Evolutionary conservation across 306 rosid genomes (phyloP).

Genomic region (Cucumis cinereus): DNA sequence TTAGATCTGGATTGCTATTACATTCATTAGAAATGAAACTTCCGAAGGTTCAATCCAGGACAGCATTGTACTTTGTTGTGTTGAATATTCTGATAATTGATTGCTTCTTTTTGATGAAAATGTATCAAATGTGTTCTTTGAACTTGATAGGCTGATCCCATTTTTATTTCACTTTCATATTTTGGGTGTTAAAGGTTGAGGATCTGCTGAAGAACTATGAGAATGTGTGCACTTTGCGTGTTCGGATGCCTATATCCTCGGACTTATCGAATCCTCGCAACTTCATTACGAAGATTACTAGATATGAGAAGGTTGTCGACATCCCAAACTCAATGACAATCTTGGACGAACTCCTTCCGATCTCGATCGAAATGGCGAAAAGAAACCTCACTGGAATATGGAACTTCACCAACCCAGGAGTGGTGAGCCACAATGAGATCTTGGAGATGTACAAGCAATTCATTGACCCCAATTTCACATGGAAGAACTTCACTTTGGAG

Average conservation of each 20-base stretch:
- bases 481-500: slow-evolving; percentile 73
- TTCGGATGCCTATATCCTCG: slow-evolving; percentile 83
- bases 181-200: slow-evolving; percentile 45
- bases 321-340: slow-evolving; percentile 86
- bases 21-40: background rate
- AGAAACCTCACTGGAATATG: slow-evolving; percentile 77
- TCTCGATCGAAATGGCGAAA: slow-evolving; percentile 81
- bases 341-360: slow-evolving; percentile 78
- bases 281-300: slow-evolving; percentile 74
- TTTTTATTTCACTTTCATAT: background rate
- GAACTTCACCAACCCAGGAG: slow-evolving; percentile 90
- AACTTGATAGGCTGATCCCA: background rate
- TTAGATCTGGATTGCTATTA: background rate
- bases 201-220: slow-evolving; percentile 72
- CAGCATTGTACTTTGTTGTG: background rate
- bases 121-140: background rate
- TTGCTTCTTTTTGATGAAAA: background rate
- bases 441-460: slow-evolving; percentile 60
- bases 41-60: background rate
- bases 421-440: slow-evolving; percentile 88
- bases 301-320: slow-evolving; percentile 71
- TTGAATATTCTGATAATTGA: background rate
- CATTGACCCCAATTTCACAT: slow-evolving; percentile 50
- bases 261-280: slow-evolving; percentile 69
- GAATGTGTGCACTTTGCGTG: slow-evolving; percentile 75